Percentiles rank a stretch among this genome's conserved stretches.
Conservation (phyloP, 345 rosid genomes). For the Noccaea bulbosa region DNA sequence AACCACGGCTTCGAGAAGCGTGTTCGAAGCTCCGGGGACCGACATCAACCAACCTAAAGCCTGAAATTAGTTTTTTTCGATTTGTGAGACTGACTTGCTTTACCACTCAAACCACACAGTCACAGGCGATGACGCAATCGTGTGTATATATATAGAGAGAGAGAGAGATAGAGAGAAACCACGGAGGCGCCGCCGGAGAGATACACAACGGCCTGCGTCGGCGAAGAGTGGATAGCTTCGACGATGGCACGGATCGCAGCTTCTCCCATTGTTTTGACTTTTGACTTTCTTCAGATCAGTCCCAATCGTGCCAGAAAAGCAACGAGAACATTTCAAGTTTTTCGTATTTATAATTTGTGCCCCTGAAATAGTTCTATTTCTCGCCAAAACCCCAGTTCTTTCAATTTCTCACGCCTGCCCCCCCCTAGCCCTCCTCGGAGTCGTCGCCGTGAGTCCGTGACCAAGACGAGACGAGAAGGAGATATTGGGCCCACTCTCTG, state of each 20-base stretch:
- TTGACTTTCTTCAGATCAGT: constrained; percentile 2
- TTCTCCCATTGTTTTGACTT: constrained; percentile 52
- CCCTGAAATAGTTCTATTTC: neutral
- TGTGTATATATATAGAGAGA: neutral
- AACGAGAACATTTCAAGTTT: constrained; percentile 11
- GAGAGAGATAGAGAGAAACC: constrained; percentile 45
- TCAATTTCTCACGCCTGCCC: neutral
- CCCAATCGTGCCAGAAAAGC: constrained; percentile 2
- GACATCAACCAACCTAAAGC: constrained; percentile 79
- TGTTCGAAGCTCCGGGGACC: constrained; percentile 86
- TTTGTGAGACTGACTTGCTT: neutral
- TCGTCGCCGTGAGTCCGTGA: constrained; percentile 41
- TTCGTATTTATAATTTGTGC: neutral
- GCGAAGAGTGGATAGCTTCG: constrained; percentile 72
- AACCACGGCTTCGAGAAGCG: constrained; percentile 82
- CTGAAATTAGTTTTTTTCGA: constrained; percentile 41
- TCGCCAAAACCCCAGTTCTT: constrained; percentile 7
- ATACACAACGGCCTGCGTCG: constrained; percentile 74
- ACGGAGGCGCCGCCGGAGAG: constrained; percentile 90
- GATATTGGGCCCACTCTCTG: constrained; percentile 20
- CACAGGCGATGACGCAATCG: neutral
- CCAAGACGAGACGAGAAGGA: neutral
- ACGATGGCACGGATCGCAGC: constrained; percentile 60
- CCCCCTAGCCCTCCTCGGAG: constrained; percentile 25
- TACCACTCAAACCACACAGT: neutral